Conservation (phyloP, 2,329 filamentous ascomycete species). For the Trichoderma simmonsii region DNA sequence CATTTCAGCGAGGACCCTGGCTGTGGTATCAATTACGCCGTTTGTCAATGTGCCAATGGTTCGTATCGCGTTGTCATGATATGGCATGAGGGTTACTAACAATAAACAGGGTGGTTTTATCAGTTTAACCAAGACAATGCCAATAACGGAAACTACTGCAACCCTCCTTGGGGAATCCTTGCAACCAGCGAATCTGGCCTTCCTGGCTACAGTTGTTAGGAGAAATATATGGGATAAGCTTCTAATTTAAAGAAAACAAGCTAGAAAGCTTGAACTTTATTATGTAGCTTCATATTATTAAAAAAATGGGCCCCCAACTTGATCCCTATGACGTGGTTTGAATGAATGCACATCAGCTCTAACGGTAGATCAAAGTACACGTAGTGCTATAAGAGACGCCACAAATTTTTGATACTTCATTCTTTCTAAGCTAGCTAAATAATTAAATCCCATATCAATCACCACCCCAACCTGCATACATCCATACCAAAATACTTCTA, state of each 20-base stretch:
- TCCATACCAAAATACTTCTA: background rate
- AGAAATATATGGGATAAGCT: background rate
- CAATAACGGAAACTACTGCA: background rate
- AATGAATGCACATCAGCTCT: background rate
- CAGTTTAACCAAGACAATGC: background rate
- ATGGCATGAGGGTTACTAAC: background rate
- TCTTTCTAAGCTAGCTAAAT: background rate
- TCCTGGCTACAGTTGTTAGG: background rate
- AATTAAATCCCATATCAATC: background rate
- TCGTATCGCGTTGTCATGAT: background rate
- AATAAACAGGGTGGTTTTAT: background rate
- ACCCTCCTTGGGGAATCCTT: background rate
- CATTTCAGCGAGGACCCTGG: background rate
- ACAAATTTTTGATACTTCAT: background rate
- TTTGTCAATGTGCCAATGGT: background rate
- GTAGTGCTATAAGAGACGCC: background rate
- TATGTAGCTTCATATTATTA: background rate
- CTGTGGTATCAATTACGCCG: background rate
- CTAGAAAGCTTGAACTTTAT: background rate
- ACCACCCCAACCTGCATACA: background rate
- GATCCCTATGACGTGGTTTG: background rate
- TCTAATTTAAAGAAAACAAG: background rate
- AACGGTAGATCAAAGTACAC: background rate
- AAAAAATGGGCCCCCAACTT: background rate
- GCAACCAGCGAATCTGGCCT: background rate